A percentile compares a stretch with the other conserved stretches of the same genome.
These are phyloP conservation scores for Neurospora sp. DNA, from an alignment of 495 filamentous ascomycete genomes.

Conservation along the genomic window DNA sequence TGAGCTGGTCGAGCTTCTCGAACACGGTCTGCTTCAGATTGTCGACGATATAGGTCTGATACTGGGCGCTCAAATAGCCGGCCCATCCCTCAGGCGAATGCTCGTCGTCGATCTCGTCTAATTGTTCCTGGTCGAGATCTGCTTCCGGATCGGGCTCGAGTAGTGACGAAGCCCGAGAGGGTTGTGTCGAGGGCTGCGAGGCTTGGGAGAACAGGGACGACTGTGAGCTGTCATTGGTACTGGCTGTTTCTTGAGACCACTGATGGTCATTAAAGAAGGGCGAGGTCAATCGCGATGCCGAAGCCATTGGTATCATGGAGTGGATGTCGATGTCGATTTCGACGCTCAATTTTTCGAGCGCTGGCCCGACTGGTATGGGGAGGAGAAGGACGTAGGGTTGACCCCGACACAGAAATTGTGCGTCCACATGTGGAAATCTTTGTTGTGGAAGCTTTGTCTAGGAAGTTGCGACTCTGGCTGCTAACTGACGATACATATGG, in stretches of 20 bases:
- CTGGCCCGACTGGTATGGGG: too few relatives aligned
- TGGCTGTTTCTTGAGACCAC: neutral
- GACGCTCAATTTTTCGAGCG: too few relatives aligned
- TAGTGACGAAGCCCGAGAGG: neutral
- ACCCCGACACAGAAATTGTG: neutral
- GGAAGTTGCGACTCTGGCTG: neutral
- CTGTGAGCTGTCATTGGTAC: neutral
- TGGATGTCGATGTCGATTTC: neutral
- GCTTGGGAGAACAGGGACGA: neutral
- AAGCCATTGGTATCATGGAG: neutral
- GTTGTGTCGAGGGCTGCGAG: neutral
- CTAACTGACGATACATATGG: neutral
- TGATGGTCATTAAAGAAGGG: neutral
- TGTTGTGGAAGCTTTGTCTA: neutral
- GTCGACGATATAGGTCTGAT: constrained; percentile 12
- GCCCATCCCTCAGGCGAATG: constrained; percentile 7
- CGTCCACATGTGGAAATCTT: too few relatives aligned
- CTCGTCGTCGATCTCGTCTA: neutral
- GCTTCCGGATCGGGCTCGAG: neutral
- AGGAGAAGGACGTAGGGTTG: neutral
- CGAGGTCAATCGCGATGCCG: neutral
- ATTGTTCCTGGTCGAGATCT: neutral
- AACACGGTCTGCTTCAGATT: constrained; percentile 10
- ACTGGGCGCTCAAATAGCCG: constrained; percentile 17
- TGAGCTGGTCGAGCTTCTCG: constrained; percentile 7